Percentiles rank a stretch among this genome's conserved stretches.
These are phyloP conservation scores for Solanum hybrid DNA, from an alignment of 305 asterid genomes.

Conservation along the genomic window DNA sequence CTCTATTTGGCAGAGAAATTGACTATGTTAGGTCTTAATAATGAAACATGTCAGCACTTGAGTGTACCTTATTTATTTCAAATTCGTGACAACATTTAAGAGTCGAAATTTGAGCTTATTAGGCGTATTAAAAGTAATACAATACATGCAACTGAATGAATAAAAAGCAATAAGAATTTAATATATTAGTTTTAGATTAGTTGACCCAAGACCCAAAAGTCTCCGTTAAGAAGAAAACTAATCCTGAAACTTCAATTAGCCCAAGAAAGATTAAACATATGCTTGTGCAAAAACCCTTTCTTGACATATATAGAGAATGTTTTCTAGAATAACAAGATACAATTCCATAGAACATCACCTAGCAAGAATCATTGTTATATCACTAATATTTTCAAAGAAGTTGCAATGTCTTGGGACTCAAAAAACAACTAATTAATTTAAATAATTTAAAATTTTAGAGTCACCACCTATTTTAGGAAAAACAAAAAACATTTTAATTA, in stretches of 20 bases:
- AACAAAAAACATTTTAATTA: no score
- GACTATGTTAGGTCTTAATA: background rate
- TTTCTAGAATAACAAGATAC: no score
- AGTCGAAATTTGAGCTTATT: no score
- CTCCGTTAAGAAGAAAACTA: background rate
- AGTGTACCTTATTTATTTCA: background rate
- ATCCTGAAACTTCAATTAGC: background rate
- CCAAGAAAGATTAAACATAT: background rate
- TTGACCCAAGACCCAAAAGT: background rate
- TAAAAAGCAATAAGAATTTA: background rate
- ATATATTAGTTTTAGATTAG: background rate
- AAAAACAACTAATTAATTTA: no score
- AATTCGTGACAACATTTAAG: no score
- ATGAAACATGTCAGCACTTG: background rate
- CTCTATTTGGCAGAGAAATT: constrained; percentile 25
- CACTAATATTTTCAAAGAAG: background rate
- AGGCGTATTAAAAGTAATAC: background rate
- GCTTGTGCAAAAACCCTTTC: background rate
- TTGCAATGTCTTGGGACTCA: background rate
- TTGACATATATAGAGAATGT: background rate
- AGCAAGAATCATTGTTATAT: background rate
- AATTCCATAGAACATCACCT: background rate
- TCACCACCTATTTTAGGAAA: background rate
- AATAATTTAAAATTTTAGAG: background rate
- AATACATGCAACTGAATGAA: background rate